Evolutionary conservation across 2,329 filamentous ascomycete genomes (phyloP).

Genomic region (Fusarium brevicatenulatum): DNA sequence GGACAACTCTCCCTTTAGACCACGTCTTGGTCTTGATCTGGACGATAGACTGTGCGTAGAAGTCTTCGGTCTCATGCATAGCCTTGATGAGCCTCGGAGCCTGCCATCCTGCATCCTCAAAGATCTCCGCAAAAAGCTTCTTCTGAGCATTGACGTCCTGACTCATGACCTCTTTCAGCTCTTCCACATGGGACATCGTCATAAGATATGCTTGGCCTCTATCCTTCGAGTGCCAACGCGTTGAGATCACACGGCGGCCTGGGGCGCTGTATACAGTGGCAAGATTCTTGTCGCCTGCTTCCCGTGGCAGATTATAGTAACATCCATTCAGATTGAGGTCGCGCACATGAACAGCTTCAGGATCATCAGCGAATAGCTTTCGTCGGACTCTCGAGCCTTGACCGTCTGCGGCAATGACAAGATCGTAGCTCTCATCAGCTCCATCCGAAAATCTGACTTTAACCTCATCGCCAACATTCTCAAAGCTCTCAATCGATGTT

Average conservation of each 20-base stretch:
- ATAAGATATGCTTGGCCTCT: slow-evolving; percentile 45
- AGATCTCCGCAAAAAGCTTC: slow-evolving; percentile 51
- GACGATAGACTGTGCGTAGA: slow-evolving; percentile 55
- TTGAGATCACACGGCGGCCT: slow-evolving; percentile 20
- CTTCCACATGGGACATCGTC: slow-evolving; percentile 45
- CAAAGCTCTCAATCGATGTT: slow-evolving; percentile 17
- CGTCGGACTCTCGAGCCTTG: slow-evolving; percentile 21
- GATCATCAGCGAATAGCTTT: slow-evolving; percentile 12
- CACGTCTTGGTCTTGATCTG: slow-evolving; percentile 54
- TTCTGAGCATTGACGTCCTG: slow-evolving; percentile 50
- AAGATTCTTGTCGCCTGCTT: slow-evolving; percentile 11
- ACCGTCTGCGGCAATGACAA: slow-evolving; percentile 27
- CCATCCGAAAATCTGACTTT: slow-evolving; percentile 12
- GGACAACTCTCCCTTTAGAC: slow-evolving; percentile 51
- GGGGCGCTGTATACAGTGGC: slow-evolving; percentile 24
- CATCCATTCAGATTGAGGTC: slow-evolving; percentile 19
- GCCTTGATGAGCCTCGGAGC: slow-evolving; percentile 49
- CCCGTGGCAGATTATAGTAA: slow-evolving; percentile 14
- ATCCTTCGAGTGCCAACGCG: slow-evolving; percentile 25
- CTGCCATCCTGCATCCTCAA: slow-evolving; percentile 59
- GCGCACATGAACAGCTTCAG: slow-evolving; percentile 13
- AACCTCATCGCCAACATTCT: slow-evolving; percentile 16
- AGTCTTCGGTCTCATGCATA: slow-evolving; percentile 52
- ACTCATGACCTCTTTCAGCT: slow-evolving; percentile 37
- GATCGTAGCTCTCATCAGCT: slow-evolving; percentile 17